Evolutionary conservation across 306 rosid species (phyloP), one percentile per base, ranked within the genome.

Genomic region (Mimosa bimucronata): DNA sequence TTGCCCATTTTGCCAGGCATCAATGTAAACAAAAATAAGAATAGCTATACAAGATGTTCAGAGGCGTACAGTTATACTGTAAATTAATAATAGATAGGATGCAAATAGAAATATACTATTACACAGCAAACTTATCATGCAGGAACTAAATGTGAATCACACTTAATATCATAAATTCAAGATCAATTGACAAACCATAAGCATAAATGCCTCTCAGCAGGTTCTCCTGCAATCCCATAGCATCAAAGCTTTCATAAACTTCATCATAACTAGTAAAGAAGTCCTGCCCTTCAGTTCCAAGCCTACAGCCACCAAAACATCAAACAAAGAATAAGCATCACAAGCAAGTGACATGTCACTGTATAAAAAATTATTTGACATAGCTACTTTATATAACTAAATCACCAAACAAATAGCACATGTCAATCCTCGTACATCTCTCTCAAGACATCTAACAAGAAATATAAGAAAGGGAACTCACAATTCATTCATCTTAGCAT

Each of bases 221-320:
- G 77, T 91, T 91, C 88, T 89, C 97, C 77, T 89, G 88, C 94
- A 90, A 80, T 26, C 92, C 94, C 94, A 90, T 90, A 55, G 82
- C 77, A 74, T 86, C 94, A 77, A 86, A 91, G 84, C 88, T 85
- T 2, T 89, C 97, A 66, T 69, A 77, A 86, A 91, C 91, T 83
- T 91, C 97, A 21, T 91, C 97, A 83, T 89, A 89, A 29, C 90
- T 80, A 31, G 94, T 89, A 53, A 91, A 89, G 78, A 89, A 88
- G 0, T 89, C 94, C 81, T 86, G 88, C 11, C 90, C 90, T 9
- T 89, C 92, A 66, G 78, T 42, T 76, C 88, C 89, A 48, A 89
- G 84, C 70, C 97, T 91, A 86, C 42, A 9, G 42, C 71, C 82
- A 85, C 50, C 71, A 71, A 26, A n/a, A 21, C 64, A 90, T 25